A percentile compares a stretch with the other conserved stretches of the same genome.
These are phyloP conservation scores for Zoysia matrella DNA, from an alignment of 202 grass and related monocot genomes.

Conservation along the genomic window DNA sequence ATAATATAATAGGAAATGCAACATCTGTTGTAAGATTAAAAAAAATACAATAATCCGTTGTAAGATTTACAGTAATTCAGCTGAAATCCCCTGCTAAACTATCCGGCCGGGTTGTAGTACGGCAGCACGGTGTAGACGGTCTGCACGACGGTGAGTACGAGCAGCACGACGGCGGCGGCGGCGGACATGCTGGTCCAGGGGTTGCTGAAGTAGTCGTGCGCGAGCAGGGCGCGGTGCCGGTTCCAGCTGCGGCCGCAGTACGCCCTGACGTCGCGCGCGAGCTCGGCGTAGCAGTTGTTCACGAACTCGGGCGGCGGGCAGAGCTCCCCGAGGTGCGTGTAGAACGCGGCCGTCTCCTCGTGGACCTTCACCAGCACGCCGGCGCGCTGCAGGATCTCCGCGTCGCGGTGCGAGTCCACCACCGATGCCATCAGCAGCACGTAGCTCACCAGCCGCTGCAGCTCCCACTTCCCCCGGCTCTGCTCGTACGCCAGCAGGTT, in stretches of 20 bases:
- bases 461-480: slow-evolving; percentile 32
- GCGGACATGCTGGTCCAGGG: slow-evolving; percentile 74
- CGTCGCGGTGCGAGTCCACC: too few relatives aligned
- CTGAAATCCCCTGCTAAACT: too few relatives aligned
- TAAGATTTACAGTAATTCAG: too few relatives aligned
- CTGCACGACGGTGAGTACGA: slow-evolving; percentile 67
- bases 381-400: slow-evolving; percentile 32
- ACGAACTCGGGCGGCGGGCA: slow-evolving; percentile 44
- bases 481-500: slow-evolving; percentile 72
- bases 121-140: slow-evolving; percentile 67
- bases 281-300: slow-evolving; percentile 51
- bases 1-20: too few relatives aligned
- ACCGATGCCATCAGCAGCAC: slow-evolving; percentile 53
- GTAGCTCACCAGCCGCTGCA: slow-evolving; percentile 48
- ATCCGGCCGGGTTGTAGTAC: slow-evolving; percentile 13
- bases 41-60: too few relatives aligned
- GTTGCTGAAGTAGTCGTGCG: slow-evolving; percentile 72
- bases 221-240: slow-evolving; percentile 55
- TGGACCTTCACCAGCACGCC: slow-evolving; percentile 47
- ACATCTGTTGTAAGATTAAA: too few relatives aligned
- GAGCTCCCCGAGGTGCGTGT: slow-evolving; percentile 56
- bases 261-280: slow-evolving; percentile 41
- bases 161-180: slow-evolving; percentile 59
- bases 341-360: slow-evolving; percentile 56
- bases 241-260: slow-evolving; percentile 55